These are phyloP conservation scores for Chalciporus pseudorubinellus DNA, from an alignment of 768 basidiomycete species.

Conservation along the genomic window DNA sequence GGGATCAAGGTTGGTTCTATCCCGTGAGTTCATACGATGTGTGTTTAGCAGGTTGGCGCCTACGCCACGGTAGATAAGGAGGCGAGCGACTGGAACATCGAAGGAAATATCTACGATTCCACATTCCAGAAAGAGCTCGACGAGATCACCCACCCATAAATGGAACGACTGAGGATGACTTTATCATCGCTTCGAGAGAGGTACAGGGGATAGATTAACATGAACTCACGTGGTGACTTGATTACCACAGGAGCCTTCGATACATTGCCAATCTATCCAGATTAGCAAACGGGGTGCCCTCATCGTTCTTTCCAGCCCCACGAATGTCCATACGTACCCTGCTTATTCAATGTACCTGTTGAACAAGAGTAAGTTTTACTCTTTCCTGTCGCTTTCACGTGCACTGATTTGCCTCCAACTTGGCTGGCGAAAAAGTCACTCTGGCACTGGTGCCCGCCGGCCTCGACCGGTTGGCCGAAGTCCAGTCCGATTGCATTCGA, in stretches of 20 bases:
- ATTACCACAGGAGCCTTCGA: slow-evolving; percentile 7
- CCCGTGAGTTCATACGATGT: not conserved
- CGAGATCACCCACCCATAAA: slow-evolving; percentile 14
- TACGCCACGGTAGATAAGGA: slow-evolving; percentile 33
- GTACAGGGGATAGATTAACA: slow-evolving; percentile 8
- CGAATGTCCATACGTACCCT: slow-evolving; percentile 27
- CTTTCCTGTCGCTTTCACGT: no score
- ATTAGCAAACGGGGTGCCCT: slow-evolving; percentile 28
- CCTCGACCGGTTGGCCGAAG: slow-evolving; percentile 21
- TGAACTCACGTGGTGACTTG: no score
- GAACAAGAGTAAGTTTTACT: slow-evolving; percentile 16
- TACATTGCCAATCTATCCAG: slow-evolving; percentile 24
- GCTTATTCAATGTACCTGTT: slow-evolving; percentile 35
- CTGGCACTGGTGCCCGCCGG: slow-evolving; percentile 18
- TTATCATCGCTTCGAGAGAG: slow-evolving; percentile 23
- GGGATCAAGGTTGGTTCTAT: slow-evolving; percentile 19
- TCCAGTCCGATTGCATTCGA: slow-evolving; percentile 17
- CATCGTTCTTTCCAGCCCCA: slow-evolving; percentile 34
- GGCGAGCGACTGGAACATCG: slow-evolving; percentile 30
- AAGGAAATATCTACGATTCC: slow-evolving; percentile 36
- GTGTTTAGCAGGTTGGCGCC: slow-evolving; percentile 30
- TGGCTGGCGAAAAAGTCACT: slow-evolving; percentile 22
- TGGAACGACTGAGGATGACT: slow-evolving; percentile 19
- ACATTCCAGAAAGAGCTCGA: slow-evolving; percentile 18
- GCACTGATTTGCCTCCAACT: not conserved